Evolutionary conservation across 805 yeast species (phyloP).

Genomic region (Ascoidea rubescens): DNA sequence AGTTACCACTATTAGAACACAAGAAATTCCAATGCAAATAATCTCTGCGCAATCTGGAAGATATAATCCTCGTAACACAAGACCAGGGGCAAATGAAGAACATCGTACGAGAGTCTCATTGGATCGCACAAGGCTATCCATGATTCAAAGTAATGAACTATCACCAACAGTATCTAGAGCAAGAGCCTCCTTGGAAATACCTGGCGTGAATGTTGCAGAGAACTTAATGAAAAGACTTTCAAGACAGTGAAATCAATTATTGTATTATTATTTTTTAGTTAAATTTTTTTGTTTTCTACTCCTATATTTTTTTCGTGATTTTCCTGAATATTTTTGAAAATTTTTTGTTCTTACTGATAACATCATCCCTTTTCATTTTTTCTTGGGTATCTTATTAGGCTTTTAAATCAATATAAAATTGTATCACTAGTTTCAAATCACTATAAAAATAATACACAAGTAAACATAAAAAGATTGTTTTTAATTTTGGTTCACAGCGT

Average conservation of each 20-base stretch:
- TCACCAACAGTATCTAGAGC: slow-evolving; percentile 6
- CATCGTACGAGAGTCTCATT: slow-evolving; percentile 1
- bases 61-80: background rate
- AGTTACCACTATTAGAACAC: background rate
- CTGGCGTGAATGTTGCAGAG: slow-evolving; percentile 8
- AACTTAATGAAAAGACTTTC: slow-evolving; percentile 2
- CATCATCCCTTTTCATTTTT: no score
- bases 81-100: background rate
- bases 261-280: no score
- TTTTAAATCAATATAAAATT: no score
- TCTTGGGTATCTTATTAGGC: no score
- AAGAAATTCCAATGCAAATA: slow-evolving; percentile 8
- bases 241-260: slow-evolving; percentile 7
- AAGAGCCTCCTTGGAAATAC: slow-evolving; percentile 9
- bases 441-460: no score
- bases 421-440: no score
- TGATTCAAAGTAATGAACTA: slow-evolving; percentile 8
- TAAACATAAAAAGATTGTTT: no score
- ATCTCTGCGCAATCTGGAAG: background rate
- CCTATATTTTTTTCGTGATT: no score
- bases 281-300: no score
- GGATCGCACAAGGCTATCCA: slow-evolving; percentile 7
- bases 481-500: no score
- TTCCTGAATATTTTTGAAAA: no score
- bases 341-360: no score